Conservation (phyloP, 1,284 basidiomycete species). For the Chiua sp. region DNA sequence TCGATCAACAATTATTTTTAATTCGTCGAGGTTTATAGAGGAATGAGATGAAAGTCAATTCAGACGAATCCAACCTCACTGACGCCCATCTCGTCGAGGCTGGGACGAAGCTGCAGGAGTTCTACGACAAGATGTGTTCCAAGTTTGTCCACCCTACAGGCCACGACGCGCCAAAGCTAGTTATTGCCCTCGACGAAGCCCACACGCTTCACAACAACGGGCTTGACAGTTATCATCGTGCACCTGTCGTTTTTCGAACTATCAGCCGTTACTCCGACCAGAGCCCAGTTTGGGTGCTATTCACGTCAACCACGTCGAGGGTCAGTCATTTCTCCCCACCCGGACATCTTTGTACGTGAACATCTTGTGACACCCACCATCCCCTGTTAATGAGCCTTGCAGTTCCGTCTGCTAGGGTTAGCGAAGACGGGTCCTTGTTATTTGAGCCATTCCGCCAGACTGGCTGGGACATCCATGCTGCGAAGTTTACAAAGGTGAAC, state of each 20-base stretch:
- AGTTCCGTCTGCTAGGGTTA: not conserved
- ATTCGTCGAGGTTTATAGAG: not conserved
- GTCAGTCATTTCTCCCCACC: not conserved
- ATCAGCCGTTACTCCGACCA: not conserved
- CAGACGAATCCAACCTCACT: not conserved
- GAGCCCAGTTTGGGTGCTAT: not conserved
- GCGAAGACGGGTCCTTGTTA: not conserved
- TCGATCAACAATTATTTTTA: not conserved
- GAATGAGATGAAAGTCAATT: fast-evolving
- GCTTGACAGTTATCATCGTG: not conserved
- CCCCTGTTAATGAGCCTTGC: not conserved
- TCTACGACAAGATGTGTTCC: not conserved
- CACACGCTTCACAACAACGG: not conserved
- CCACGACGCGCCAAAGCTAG: not conserved
- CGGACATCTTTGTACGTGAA: not conserved
- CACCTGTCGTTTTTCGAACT: not conserved
- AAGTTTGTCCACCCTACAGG: not conserved
- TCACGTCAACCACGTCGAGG: not conserved
- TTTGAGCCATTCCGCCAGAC: not conserved
- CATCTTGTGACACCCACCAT: not conserved
- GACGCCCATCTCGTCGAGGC: not conserved
- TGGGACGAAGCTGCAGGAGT: not conserved
- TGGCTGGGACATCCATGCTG: not conserved
- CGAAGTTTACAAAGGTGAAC: not conserved
- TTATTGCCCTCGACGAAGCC: not conserved